These are phyloP conservation scores for Fusarium sp. DNA, from an alignment of 2,329 filamentous ascomycete species.

Conservation along the genomic window DNA sequence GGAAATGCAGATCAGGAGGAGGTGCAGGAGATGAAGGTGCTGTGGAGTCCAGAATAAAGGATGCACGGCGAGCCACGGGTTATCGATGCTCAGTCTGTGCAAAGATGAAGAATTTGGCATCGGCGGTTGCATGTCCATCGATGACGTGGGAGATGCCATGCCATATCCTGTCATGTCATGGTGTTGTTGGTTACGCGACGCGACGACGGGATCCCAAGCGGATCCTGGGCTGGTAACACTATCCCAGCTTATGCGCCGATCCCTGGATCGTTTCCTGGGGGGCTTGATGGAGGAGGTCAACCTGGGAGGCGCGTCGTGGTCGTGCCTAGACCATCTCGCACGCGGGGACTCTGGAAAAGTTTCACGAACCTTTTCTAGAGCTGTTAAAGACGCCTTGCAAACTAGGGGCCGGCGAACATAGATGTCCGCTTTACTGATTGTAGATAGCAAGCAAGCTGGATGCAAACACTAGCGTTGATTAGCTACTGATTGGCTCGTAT, in stretches of 20 bases:
- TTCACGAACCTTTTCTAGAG: background rate
- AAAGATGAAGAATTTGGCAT: too few relatives aligned
- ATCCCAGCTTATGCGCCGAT: background rate
- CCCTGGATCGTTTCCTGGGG: slow-evolving; percentile 1
- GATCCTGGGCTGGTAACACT: background rate
- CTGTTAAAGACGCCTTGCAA: background rate
- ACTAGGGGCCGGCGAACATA: background rate
- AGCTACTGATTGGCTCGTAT: background rate
- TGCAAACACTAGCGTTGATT: background rate
- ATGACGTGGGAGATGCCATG: too few relatives aligned
- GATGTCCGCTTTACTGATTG: too few relatives aligned
- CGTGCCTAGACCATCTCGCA: background rate
- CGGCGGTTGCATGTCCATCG: too few relatives aligned
- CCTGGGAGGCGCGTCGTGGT: background rate
- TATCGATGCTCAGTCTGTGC: too few relatives aligned
- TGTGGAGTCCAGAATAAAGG: too few relatives aligned
- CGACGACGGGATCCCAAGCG: too few relatives aligned
- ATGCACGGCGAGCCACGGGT: too few relatives aligned
- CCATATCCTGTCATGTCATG: too few relatives aligned
- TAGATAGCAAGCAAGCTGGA: background rate
- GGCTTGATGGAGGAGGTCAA: background rate
- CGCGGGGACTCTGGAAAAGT: background rate
- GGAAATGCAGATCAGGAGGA: background rate
- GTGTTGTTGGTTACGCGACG: too few relatives aligned
- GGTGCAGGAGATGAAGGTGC: too few relatives aligned